Base-by-base conservation (phyloP, 768 basidiomycete species). In the Macrolepiota dolichaula region DNA sequence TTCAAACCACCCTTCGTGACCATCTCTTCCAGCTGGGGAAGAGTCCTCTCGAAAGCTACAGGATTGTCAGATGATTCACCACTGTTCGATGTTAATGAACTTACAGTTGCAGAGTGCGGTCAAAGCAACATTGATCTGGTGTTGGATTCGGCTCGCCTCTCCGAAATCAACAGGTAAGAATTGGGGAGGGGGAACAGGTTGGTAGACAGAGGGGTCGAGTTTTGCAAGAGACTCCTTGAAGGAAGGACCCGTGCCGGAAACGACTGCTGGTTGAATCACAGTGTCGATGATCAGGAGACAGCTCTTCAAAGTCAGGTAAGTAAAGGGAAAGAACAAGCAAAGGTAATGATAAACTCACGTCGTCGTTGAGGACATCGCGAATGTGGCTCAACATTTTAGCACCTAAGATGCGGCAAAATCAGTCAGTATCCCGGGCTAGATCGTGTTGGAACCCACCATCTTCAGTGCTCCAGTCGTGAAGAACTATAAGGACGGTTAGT, bases 111-210 rank as follows among this genome's bases (percentile, higher is more conserved):
- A 76, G 29, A 73, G 64, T 17, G 73, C 72, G 36, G 73, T 76
- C 46, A 76, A 62, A 17, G 70, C 72, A 19, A 76, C 76, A 57
- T 74, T 75, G 56, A 75, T 70, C 51, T 71, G 71, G 64, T 76
- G 73, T 63, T 74, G 73, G 25, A 72, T 73, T 36, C 73, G 73
- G 47, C 73, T 73, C 12, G 74, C 69, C 42, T 77, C 73, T 12
- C 76, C 75, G 53, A 76, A 77, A 64, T 77, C 73, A n/a, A 70
- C 70, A 13, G 76, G 76, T 27, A 77, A 65, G 52, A 74, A 76
- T 11, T 66, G 66, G 6, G 75, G 76, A n/a, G 74, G 71, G 4
- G 74, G 64, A 11, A 76, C 69, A 9, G 76, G 73, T 22, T 69
- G 63, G 57, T 77, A 76, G 2, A 61, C 62, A 40, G 72, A 67